Evolutionary conservation across 345 rosid genomes (phyloP).

Genomic region (Clausena lansium): DNA sequence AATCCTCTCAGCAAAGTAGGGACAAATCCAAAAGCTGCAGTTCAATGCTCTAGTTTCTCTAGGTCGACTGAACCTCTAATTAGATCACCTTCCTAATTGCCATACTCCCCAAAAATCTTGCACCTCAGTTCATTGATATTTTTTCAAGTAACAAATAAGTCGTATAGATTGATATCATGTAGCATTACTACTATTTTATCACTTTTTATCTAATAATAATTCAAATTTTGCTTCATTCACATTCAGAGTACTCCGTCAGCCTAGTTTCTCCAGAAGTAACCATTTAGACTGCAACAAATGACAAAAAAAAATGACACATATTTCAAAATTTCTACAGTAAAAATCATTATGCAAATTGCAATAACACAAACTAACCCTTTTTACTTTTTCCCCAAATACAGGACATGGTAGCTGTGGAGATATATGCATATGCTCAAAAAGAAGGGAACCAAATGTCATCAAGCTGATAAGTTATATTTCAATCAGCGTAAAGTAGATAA

Average conservation of each 20-base stretch:
- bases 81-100: slow-evolving; percentile 36
- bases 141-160: slow-evolving; percentile 23
- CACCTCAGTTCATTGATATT: slow-evolving; percentile 17
- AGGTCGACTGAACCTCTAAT: slow-evolving; percentile 63
- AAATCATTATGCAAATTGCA: not conserved
- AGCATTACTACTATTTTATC: slow-evolving; percentile 8
- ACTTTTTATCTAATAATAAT: slow-evolving; percentile 14
- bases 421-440: slow-evolving; percentile 12
- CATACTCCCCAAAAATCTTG: slow-evolving; percentile 10
- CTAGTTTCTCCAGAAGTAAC: not conserved
- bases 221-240: slow-evolving; percentile 12
- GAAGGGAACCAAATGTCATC: slow-evolving; percentile 10
- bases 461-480: slow-evolving; percentile 6
- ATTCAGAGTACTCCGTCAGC: not conserved
- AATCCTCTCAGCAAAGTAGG: slow-evolving; percentile 24
- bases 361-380: slow-evolving; percentile 10
- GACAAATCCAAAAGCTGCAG: slow-evolving; percentile 32
- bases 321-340: not conserved
- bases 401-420: slow-evolving; percentile 25
- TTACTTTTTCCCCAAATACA: slow-evolving; percentile 13
- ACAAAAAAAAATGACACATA: not conserved
- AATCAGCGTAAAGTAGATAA: not conserved
- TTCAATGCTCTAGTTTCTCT: slow-evolving; percentile 66
- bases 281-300: not conserved
- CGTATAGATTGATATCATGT: slow-evolving; percentile 36